Evolutionary conservation across 2,329 filamentous ascomycete genomes (phyloP).

Genomic region (Mycosphaerella sp.): DNA sequence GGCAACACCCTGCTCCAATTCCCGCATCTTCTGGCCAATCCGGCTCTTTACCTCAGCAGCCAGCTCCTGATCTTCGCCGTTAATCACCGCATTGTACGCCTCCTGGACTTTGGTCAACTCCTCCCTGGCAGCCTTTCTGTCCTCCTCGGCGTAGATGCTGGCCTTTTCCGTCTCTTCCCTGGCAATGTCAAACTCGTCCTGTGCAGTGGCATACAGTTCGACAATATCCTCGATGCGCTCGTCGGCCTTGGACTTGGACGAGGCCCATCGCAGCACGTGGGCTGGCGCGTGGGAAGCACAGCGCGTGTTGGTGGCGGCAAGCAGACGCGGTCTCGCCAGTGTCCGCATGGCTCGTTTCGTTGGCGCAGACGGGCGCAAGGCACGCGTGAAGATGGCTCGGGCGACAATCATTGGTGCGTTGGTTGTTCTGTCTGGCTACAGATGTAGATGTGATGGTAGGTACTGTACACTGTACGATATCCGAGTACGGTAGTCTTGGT

Average conservation of each 20-base stretch:
- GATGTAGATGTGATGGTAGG: too few relatives aligned
- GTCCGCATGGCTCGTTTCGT: constrained; percentile 19
- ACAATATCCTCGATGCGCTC: constrained; percentile 38
- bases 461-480: too few relatives aligned
- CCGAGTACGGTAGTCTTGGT: too few relatives aligned
- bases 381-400: constrained; percentile 17
- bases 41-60: constrained; percentile 47
- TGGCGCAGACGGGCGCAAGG: constrained; percentile 16
- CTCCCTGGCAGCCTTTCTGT: constrained; percentile 48
- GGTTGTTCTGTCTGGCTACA: background rate
- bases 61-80: constrained; percentile 37
- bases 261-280: constrained; percentile 25
- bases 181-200: constrained; percentile 46
- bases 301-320: constrained; percentile 14
- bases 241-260: constrained; percentile 31
- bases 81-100: constrained; percentile 41
- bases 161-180: constrained; percentile 49
- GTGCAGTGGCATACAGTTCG: constrained; percentile 37
- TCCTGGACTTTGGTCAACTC: constrained; percentile 46
- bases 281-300: constrained; percentile 25
- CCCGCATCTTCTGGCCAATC: constrained; percentile 47
- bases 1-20: constrained; percentile 48
- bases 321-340: constrained; percentile 15
- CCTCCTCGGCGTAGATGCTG: constrained; percentile 50
- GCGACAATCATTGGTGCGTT: constrained; percentile 18